These are phyloP conservation scores for Rhododendron vialii DNA, from an alignment of 148 eudicot genomes.

Conservation along the genomic window DNA sequence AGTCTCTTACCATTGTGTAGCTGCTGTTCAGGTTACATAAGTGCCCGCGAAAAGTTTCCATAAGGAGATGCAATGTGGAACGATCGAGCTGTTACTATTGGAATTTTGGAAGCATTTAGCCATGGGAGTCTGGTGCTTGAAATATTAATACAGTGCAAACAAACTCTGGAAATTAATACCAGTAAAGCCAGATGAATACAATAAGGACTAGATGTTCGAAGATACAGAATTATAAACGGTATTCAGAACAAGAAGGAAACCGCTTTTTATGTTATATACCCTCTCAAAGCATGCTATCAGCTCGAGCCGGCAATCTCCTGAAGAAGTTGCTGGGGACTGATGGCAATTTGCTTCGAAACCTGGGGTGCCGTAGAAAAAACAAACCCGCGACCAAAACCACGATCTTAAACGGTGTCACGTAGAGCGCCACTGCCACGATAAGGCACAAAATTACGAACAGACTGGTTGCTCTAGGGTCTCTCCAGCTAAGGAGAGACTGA, in stretches of 20 bases:
- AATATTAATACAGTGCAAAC: slow-evolving; percentile 34
- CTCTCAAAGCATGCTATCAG: slow-evolving; percentile 32
- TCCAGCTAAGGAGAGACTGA: slow-evolving; percentile 37
- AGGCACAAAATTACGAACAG: slow-evolving; percentile 28
- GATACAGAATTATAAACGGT: not conserved
- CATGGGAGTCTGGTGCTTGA: slow-evolving; percentile 27
- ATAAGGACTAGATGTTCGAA: not conserved
- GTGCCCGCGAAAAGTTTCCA: not conserved
- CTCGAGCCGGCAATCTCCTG: slow-evolving; percentile 32
- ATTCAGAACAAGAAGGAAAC: not conserved
- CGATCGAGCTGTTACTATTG: not conserved
- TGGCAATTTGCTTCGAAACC: slow-evolving; percentile 31
- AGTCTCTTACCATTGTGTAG: not conserved
- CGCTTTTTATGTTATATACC: slow-evolving; percentile 19
- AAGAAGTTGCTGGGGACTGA: slow-evolving; percentile 32
- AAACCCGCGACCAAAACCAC: slow-evolving; percentile 27
- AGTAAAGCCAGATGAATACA: not conserved
- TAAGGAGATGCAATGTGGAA: not conserved
- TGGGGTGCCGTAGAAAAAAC: slow-evolving; percentile 31
- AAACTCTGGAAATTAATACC: slow-evolving; percentile 13
- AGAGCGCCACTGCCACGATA: slow-evolving; percentile 24
- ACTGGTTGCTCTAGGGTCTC: slow-evolving; percentile 35
- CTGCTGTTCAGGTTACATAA: not conserved
- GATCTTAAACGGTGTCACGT: slow-evolving; percentile 32
- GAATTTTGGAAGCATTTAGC: not conserved